A percentile compares a stretch with the other conserved stretches of the same genome.
Evolutionary conservation across 2,329 filamentous ascomycete species (phyloP).

Genomic region (Aspergillus uvarum): DNA sequence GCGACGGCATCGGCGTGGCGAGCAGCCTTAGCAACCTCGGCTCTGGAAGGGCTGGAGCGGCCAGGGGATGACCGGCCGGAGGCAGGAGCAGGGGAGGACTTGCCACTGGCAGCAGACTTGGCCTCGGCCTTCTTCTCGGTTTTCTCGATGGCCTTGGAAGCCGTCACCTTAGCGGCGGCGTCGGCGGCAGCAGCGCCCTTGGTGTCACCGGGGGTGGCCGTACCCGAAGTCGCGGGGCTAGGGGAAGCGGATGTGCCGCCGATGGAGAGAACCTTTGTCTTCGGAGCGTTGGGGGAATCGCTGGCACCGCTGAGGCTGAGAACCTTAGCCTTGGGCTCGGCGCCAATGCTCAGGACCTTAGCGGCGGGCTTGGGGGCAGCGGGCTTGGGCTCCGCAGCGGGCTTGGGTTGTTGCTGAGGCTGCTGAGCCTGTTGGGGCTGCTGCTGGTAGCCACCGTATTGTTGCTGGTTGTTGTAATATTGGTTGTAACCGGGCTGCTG

Average conservation of each 20-base stretch:
- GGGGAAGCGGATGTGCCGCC: slow-evolving; percentile 53
- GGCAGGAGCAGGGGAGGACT: slow-evolving; percentile 70
- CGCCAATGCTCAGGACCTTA: slow-evolving; percentile 2
- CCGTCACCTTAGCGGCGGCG: slow-evolving; percentile 76
- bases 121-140: slow-evolving; percentile 65
- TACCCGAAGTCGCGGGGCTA: slow-evolving; percentile 44
- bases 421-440: slow-evolving; percentile 30
- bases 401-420: slow-evolving; percentile 41
- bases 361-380: slow-evolving; percentile 29
- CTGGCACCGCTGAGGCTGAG: slow-evolving; percentile 60
- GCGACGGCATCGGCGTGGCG: slow-evolving; percentile 80
- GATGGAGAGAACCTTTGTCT: slow-evolving; percentile 77
- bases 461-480: slow-evolving; percentile 37
- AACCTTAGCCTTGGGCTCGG: slow-evolving; percentile 58
- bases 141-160: slow-evolving; percentile 89
- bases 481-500: slow-evolving; percentile 45
- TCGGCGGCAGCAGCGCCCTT: slow-evolving; percentile 55
- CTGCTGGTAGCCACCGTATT: slow-evolving; percentile 47
- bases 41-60: slow-evolving; percentile 71
- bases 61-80: slow-evolving; percentile 79
- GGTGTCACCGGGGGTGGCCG: slow-evolving; percentile 53
- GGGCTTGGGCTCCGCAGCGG: slow-evolving; percentile 51
- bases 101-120: slow-evolving; percentile 60
- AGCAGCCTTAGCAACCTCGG: slow-evolving; percentile 56
- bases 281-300: slow-evolving; percentile 47